Evolutionary conservation across 2,329 filamentous ascomycete genomes (phyloP).

Genomic region (Venturia carpophila): DNA sequence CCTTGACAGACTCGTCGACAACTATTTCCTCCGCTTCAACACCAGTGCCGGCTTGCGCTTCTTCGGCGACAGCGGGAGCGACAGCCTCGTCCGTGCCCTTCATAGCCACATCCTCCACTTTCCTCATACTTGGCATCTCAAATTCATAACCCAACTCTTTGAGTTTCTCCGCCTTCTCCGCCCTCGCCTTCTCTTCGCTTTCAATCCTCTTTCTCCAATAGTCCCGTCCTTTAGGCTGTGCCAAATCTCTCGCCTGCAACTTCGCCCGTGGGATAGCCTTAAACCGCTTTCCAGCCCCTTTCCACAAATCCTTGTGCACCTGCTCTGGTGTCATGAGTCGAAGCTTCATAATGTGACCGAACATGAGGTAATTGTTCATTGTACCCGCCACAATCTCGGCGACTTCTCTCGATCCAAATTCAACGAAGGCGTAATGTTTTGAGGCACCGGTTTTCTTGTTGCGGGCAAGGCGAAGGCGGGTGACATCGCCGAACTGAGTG

Average conservation of each 20-base stretch:
- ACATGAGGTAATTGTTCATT: constrained; percentile 96
- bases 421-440: constrained; percentile 92
- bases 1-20: constrained; percentile 17
- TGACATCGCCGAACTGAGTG: constrained; percentile 81
- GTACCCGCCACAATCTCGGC: constrained; percentile 88
- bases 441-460: constrained; percentile 86
- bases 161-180: constrained; percentile 63
- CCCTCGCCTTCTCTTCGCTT: constrained; percentile 63
- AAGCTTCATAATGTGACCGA: constrained; percentile 88
- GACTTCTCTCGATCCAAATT: constrained; percentile 70
- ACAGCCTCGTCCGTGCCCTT: constrained; percentile 31
- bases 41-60: constrained; percentile 25
- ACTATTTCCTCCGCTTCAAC: constrained; percentile 23
- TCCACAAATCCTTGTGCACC: constrained; percentile 75
- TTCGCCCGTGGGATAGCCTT: constrained; percentile 83
- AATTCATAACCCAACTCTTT: constrained; percentile 80
- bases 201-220: constrained; percentile 71
- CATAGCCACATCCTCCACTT: constrained; percentile 46
- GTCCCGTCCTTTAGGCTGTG: constrained; percentile 63
- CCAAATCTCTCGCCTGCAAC: constrained; percentile 68
- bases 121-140: constrained; percentile 63
- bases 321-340: constrained; percentile 68
- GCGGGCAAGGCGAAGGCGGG: constrained; percentile 70
- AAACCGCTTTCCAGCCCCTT: constrained; percentile 83
- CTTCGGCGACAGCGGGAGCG: constrained; percentile 25